Percentiles rank a stretch among this genome's conserved stretches.
Conservation (phyloP, 345 rosid genomes). For the Aquilaria yunnanensis region DNA sequence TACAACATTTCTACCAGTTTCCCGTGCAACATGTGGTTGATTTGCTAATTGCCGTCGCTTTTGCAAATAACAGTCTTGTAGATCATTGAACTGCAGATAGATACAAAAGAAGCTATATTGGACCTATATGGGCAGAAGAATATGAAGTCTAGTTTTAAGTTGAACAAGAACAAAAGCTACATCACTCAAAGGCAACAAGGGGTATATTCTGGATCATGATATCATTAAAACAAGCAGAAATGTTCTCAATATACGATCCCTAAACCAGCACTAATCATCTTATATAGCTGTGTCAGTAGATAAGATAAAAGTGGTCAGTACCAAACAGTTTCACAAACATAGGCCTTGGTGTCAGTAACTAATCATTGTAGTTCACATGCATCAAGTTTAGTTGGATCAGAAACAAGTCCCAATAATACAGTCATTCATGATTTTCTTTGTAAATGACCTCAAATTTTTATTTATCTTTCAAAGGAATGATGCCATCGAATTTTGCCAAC, state of each 20-base stretch:
- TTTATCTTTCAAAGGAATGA: too few relatives aligned
- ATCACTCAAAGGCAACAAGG: not conserved
- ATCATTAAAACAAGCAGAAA: not conserved
- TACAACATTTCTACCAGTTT: slow-evolving; percentile 53
- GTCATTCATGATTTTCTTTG: too few relatives aligned
- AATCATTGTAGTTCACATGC: too few relatives aligned
- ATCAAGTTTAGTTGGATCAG: too few relatives aligned
- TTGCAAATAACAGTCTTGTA: slow-evolving; percentile 95
- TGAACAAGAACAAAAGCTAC: not conserved
- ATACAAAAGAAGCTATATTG: slow-evolving; percentile 4
- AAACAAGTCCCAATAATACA: too few relatives aligned
- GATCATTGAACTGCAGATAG: slow-evolving; percentile 67
- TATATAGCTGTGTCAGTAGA: too few relatives aligned
- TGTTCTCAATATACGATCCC: not conserved
- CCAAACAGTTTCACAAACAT: too few relatives aligned
- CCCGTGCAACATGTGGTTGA: slow-evolving; percentile 50
- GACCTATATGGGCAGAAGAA: not conserved
- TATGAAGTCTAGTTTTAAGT: not conserved
- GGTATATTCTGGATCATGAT: not conserved
- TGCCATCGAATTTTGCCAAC: too few relatives aligned
- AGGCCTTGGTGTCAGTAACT: too few relatives aligned
- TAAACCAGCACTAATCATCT: too few relatives aligned
- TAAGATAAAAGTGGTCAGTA: too few relatives aligned
- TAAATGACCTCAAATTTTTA: too few relatives aligned
- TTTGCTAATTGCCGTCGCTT: slow-evolving; percentile 75